These are phyloP conservation scores for Pestalotiopsis sp. DNA, from an alignment of 2,329 filamentous ascomycete species.

Conservation along the genomic window DNA sequence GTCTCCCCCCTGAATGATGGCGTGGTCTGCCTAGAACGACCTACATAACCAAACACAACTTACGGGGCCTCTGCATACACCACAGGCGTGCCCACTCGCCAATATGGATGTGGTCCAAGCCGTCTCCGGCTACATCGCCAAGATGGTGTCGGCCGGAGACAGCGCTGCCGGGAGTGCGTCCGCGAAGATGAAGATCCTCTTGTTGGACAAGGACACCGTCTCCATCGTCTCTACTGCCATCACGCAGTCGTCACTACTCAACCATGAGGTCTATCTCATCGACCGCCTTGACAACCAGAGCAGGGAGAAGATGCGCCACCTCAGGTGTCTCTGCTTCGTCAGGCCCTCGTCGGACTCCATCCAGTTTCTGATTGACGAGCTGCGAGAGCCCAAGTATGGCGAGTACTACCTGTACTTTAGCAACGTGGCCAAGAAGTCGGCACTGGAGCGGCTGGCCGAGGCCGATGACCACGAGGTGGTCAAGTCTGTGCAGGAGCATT, in stretches of 20 bases:
- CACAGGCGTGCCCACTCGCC: slow-evolving; percentile 21
- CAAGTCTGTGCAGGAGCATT: slow-evolving; percentile 90
- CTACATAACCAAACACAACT: neutral
- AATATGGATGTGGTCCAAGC: slow-evolving; percentile 93
- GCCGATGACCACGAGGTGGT: slow-evolving; percentile 98
- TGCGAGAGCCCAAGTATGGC: slow-evolving; percentile 94
- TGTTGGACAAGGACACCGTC: slow-evolving; percentile 92
- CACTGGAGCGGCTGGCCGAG: slow-evolving; percentile 89
- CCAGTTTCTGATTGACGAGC: slow-evolving; percentile 90
- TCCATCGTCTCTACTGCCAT: slow-evolving; percentile 93
- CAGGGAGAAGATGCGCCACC: slow-evolving; percentile 96
- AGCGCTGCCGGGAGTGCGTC: slow-evolving; percentile 65
- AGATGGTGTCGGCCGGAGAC: slow-evolving; percentile 89
- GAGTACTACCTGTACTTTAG: slow-evolving; percentile 98
- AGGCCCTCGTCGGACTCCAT: slow-evolving; percentile 91
- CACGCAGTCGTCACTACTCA: slow-evolving; percentile 91
- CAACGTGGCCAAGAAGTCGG: slow-evolving; percentile 96
- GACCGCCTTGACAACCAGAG: slow-evolving; percentile 89
- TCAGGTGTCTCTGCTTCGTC: slow-evolving; percentile 90
- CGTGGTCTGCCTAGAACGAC: neutral
- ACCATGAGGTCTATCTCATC: slow-evolving; percentile 96
- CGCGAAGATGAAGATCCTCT: slow-evolving; percentile 96
- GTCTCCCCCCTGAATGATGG: neutral
- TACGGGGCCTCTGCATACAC: neutral
- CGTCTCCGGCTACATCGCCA: slow-evolving; percentile 91